Evolutionary conservation across 2,329 filamentous ascomycete genomes (phyloP), one percentile per base, ranked within the genome.

Genomic region (Penicillium crustosum): DNA sequence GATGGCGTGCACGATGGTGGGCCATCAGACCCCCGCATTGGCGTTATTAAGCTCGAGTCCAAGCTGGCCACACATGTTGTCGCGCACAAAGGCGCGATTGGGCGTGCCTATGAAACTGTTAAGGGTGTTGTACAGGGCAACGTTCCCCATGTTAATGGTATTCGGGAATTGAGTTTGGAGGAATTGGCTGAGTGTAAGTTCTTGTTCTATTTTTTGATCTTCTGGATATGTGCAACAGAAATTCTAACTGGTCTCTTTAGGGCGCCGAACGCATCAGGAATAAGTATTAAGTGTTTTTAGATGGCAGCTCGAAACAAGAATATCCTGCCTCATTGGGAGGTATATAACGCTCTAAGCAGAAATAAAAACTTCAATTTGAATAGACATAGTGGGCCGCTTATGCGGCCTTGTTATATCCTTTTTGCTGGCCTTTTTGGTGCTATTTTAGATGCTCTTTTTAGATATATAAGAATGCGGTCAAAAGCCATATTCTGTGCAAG

Each of bases 1-100:
- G 91, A 95, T 63, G 91, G 91, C 47, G 86, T 82, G 57, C 92
- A 96, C 70, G 89, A 96, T 64, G 92, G 91, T 27, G 87, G 89
- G 2, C 87, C 88, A 60, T 84, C 90, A 1, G 92, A 96, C 69
- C 91, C 92, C 13, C 83, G 92, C 23, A 90, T 96, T 64, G 90
- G 86, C 39, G 77, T 96, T 62, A 96, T 96, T 67, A 87, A 86
- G 56, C 86, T 96, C 61, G 86, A 87, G 78, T 83, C 87, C 17
- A 81, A 82, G 65, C 89, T 89, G 1, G 87, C 86, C 2, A 90
- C 89, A 4, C 94, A 94, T 69, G 83, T 88, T 6, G 74, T 90
- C 39, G 80, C 81, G 27, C 79, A 81, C 58, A 87, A 85, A 72
- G 89, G 85, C 47, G 71, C 87, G 1, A 57, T 94, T 15, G 83